These are phyloP conservation scores for Fusarium napiforme DNA, from an alignment of 2,329 filamentous ascomycete species.

Conservation along the genomic window DNA sequence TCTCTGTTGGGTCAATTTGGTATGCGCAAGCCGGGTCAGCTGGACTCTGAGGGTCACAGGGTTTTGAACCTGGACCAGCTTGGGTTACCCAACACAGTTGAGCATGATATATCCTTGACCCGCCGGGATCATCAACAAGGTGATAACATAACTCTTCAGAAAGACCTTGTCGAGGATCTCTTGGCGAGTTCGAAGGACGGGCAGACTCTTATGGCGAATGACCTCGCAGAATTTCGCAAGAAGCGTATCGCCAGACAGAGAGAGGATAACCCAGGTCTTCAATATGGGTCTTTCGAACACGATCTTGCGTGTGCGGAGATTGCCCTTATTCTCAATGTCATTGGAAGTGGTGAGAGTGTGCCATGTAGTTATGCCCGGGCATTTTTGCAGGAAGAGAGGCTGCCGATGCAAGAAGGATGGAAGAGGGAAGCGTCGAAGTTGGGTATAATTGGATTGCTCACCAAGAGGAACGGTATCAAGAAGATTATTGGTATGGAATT, in stretches of 20 bases:
- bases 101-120: slow-evolving; percentile 42
- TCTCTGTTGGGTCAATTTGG: slow-evolving; percentile 31
- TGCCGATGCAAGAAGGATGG: slow-evolving; percentile 36
- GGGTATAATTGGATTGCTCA: slow-evolving; percentile 24
- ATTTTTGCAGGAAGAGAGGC: slow-evolving; percentile 33
- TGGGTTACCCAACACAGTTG: slow-evolving; percentile 29
- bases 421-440: slow-evolving; percentile 12
- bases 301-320: slow-evolving; percentile 38
- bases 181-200: slow-evolving; percentile 36
- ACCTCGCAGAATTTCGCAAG: slow-evolving; percentile 37
- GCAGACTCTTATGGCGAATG: slow-evolving; percentile 29
- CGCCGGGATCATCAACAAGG: slow-evolving; percentile 37
- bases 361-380: slow-evolving; percentile 28
- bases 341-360: slow-evolving; percentile 31
- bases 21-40: slow-evolving; percentile 38
- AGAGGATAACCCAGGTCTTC: slow-evolving; percentile 28
- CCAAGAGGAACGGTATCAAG: slow-evolving; percentile 19
- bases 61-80: slow-evolving; percentile 40
- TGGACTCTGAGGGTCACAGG: slow-evolving; percentile 26
- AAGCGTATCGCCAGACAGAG: slow-evolving; percentile 30
- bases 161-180: slow-evolving; percentile 34
- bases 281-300: slow-evolving; percentile 29
- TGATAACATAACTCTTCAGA: slow-evolving; percentile 29
- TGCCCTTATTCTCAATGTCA: slow-evolving; percentile 33
- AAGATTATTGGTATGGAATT: slow-evolving; percentile 20